Conservation (phyloP, 805 yeast species). For the Myxozyma sirexii region DNA sequence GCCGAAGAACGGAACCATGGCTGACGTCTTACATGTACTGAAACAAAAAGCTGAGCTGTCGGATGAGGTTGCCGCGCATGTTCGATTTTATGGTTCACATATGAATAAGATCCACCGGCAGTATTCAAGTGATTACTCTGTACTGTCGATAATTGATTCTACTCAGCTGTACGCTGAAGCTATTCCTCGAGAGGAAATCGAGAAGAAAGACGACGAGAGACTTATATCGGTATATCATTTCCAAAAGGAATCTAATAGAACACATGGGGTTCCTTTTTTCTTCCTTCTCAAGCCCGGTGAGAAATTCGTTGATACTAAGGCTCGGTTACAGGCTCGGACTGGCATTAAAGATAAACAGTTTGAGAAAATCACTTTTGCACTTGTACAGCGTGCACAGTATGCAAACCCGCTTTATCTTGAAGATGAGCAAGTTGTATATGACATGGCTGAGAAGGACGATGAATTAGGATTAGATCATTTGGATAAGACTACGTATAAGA, state of each 20-base stretch:
- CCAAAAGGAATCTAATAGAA: constrained; percentile 62
- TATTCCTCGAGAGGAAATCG: constrained; percentile 39
- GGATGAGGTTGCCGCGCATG: constrained; percentile 43
- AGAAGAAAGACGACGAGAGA: constrained; percentile 26
- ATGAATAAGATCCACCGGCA: constrained; percentile 30
- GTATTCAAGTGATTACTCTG: constrained; percentile 24
- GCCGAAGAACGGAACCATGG: constrained; percentile 61
- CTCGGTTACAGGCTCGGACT: constrained; percentile 65
- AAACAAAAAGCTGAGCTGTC: constrained; percentile 56
- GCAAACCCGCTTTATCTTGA: constrained; percentile 48
- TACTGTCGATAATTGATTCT: constrained; percentile 44
- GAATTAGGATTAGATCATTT: constrained; percentile 84
- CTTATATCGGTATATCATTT: constrained; percentile 75
- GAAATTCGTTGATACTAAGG: constrained; percentile 59
- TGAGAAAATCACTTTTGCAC: constrained; percentile 69
- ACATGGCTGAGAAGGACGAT: constrained; percentile 54
- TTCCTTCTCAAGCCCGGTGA: constrained; percentile 75
- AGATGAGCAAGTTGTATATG: constrained; percentile 56
- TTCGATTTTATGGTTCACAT: constrained; percentile 29
- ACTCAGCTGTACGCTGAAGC: constrained; percentile 48
- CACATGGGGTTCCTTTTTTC: constrained; percentile 85
- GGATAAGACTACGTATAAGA: constrained; percentile 68
- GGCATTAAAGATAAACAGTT: constrained; percentile 75
- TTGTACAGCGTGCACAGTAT: constrained; percentile 46
- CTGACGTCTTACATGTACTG: constrained; percentile 58